Base-by-base conservation (phyloP, 306 rosid species). In the Lathyrus aphaca region DNA sequence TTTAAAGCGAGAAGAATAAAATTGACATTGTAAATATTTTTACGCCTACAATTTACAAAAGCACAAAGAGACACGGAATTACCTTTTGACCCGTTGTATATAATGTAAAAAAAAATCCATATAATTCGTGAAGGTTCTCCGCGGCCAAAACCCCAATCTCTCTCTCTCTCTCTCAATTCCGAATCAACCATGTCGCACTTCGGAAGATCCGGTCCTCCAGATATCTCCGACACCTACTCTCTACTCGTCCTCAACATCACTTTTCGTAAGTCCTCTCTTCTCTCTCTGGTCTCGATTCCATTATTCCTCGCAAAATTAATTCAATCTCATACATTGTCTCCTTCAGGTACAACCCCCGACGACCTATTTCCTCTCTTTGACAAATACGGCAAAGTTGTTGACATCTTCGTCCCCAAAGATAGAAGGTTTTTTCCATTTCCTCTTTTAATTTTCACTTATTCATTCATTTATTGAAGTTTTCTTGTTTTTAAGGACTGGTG, bases 301-400 rank as follows among this genome's bases (percentile, higher is more conserved):
- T 25, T 63, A 32, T 32, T 0, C 40, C 40, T 18, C 19, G 1
- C 8, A 14, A 14, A 17, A 1, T 5, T 7, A 18, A 17, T 66
- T 56, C 51, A 14, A 56, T 23, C 10, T 6, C 18, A 0, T 1
- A 18, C 61, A 6, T 58, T 42, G 8, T 48, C 69, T 5, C n/a
- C n/a, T 38, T 17, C 14, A 89, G 96, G 97, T 54, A 92, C 97
- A 32, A 85, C 86, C 6, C 96, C 95, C 3, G 97, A 87, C 17
- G 97, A 92, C 74, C 83, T 92, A 10, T 92, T 89, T 64, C 96
- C 97, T 21, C 88, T 89, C 14, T 92, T 92, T n/a, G 94, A 89
- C 30, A 91, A 87, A 86, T 89, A 87, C 8, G 97, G 97, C 6
- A 92, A 87, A 77, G 97, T 92, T 10, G 95, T 92, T 3, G 97